Base-by-base conservation (phyloP, 257 asterid genomes). In the Gentiana straminea region DNA sequence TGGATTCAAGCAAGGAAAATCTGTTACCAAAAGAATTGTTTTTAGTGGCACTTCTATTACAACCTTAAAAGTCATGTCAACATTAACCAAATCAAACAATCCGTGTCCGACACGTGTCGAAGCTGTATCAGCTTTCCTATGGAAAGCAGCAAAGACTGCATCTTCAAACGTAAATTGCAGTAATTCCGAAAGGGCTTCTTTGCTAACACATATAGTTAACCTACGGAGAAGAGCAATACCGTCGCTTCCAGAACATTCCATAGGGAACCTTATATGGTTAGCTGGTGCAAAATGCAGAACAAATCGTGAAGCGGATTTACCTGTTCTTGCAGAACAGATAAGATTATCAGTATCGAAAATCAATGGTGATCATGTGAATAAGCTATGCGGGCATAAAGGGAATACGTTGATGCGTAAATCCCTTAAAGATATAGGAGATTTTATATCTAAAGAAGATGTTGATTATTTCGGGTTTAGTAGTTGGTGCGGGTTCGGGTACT, bases 401-500 rank as follows among this genome's bases (percentile, higher is more conserved):
- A 33, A 52, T 0, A 37, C 34, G n/a, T 44, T 35, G 66, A 84
- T 84, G 84, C 34, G 66, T 0, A 71, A 67, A 32, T 49, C 72
- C 51, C 33, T 85, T 7, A 67, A 79, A 43, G 89, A 81, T 64
- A 74, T 88, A 0, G 79, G 65, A 49, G 94, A 74, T 2, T 55
- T 74, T 37, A 85, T 77, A 3, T 44, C 69, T 8, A 59, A 37
- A 57, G 70, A 73, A n/a, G 70, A 51, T 13, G 82, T 70, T 66
- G 78, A 77, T 55, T 76, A 75, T 35, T 58, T 73, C 45, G 89
- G 84, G 2, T 82, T 85, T 61, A 79, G 81, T 1, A 89, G 97
- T 50, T 86, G 95, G 97, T 79, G 92, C 15, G 83, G 77, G 55
- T 67, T 83, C 47, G 92, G 89, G 3, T 83, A 77, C 54, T 89